Evolutionary conservation across 2,329 filamentous ascomycete genomes (phyloP), one percentile per base, ranked within the genome.

Genomic region (Setomelanomma holmii): DNA sequence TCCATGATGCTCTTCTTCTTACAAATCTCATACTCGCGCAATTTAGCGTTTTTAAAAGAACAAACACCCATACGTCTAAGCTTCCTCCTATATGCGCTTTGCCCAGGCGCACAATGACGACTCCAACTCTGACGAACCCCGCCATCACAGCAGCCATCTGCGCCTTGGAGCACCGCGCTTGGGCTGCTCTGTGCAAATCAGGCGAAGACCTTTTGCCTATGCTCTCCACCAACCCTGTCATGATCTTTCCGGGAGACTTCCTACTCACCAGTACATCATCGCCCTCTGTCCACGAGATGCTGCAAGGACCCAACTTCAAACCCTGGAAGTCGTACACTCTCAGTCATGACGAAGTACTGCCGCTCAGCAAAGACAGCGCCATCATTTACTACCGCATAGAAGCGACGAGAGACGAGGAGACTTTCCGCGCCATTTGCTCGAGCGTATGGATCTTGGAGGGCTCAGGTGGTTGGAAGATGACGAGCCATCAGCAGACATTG

Each of bases 161-260:
- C 51, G 61, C 56, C 21, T 61, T 64, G 19, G 66, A 68, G 49
- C 75, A 76, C 45, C 65, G 60, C 40, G 71, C 70, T 40, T 76
- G 76, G 53, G 70, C 67, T 3, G 75, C 58, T 11, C 73, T 72
- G 43, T 76, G 66, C 57, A 58, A 50, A 36, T 64, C 66, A 5
- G 63, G 74, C 50, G 61, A 67, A 7, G 58, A 60, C 45, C 72
- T 74, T 21, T 61, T 66, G 4, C 73, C 74, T 12, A 72, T 64
- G 12, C 60, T 66, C 19, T 63, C 64, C 11, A 62, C 67, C 34
- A 76, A 59, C 27, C 71, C 71, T 52, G 75, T 78, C 68, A 76
- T 76, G 44, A 76, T 76, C 21, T 71, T 75, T 50, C 75, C 75
- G 4, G 68, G 71, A 21, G 69, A 76, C 33, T 66, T 70, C 27